Evolutionary conservation across 805 yeast species (phyloP), one percentile per base, ranked within the genome.

Genomic region (Scheffersomyces spartinae): DNA sequence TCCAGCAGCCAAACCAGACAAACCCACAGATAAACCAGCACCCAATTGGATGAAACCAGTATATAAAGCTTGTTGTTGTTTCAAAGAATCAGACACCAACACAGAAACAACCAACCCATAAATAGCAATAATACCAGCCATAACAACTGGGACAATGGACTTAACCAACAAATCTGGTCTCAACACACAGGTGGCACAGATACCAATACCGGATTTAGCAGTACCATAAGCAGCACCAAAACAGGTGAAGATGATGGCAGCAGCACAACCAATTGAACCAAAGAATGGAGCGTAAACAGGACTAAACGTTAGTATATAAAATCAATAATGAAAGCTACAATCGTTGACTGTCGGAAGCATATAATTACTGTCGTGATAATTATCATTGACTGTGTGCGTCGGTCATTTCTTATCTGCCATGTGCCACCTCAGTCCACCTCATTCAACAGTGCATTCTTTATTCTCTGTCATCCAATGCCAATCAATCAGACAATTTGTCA

Each of bases 51-150:
- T 85, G 70, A 88, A 88, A 40, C 97, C 97, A 34, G 95, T 84
- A 68, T 82, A 88, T 40, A 88, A 67, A 30, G 97, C 93, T 63
- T 86, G 95, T 45, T 72, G 68, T 62, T 86, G 96, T 48, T 74
- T 74, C 47, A 88, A 71, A 26, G 88, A 75, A 46, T 82, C 91
- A 29, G 95, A 79, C 37, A 88, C 88, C 53, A 88, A 72, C 38
- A 88, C 98, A 14, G 95, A 81, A 33, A 88, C 96, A 37, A 88
- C 97, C 51, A 88, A 67, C 32, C 98, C 98, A 57, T 88, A 88
- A 64, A 88, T 86, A 64, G 97, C 95, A 64, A 88, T 85, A 52
- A 88, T 88, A 88, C 98, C 98, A 39, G 97, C 96, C 96, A 88
- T 88, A 64, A 88, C 75, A 44, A 91, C 96, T 38, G 98, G 98